Percentiles rank a stretch among this genome's conserved stretches.
phyloP scores from a whole-genome alignment of 257 asterid genomes.

The Ilex asprella region DNA sequence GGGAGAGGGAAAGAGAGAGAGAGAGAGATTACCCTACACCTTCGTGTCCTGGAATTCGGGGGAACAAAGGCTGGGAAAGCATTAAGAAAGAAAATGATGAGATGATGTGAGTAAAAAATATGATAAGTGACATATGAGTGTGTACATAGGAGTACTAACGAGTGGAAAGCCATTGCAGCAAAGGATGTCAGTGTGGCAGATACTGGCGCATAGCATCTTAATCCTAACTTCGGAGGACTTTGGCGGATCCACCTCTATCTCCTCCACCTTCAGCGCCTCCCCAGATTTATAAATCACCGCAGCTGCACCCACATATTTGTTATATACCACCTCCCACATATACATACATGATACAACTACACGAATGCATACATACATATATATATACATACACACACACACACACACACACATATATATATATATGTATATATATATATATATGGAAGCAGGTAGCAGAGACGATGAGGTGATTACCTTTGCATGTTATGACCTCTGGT shows the following conservation, averaged over 20 bases:
- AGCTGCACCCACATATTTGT: background rate
- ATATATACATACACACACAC: background rate
- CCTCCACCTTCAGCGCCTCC: slow-evolving; percentile 3
- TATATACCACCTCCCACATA: background rate
- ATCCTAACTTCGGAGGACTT: background rate
- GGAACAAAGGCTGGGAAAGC: background rate
- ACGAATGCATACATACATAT: background rate
- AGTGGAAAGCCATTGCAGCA: slow-evolving; percentile 1
- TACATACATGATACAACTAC: background rate
- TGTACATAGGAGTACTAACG: background rate
- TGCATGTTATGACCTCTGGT: background rate
- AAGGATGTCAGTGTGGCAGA: slow-evolving; percentile 1
- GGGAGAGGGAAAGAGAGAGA: no score
- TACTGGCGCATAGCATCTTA: background rate
- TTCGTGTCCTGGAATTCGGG: background rate
- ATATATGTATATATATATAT: background rate
- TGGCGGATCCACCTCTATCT: slow-evolving; percentile 2
- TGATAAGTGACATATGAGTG: no score
- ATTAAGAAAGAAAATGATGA: no score
- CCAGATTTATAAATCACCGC: background rate
- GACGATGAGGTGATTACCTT: background rate
- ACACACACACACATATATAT: no score
- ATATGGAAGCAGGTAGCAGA: background rate
- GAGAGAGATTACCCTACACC: background rate
- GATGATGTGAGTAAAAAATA: no score